Base-by-base conservation (phyloP, 345 rosid species). In the Dovyalis caffra region DNA sequence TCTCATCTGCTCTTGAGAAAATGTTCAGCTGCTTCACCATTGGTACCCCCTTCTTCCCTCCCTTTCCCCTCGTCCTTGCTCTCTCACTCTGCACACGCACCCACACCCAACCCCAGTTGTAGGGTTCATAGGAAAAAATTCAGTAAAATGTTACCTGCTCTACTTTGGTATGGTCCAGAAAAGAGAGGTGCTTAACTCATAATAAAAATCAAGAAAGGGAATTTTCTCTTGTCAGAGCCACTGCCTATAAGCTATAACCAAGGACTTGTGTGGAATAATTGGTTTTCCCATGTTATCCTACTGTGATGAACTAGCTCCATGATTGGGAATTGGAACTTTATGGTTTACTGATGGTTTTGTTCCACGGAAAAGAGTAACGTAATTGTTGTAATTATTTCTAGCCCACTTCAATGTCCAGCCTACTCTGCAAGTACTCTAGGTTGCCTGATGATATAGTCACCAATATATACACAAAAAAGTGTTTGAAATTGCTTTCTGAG, bases 11-110 rank as follows among this genome's bases (percentile, higher is more conserved):
- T 67, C 83, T 80, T 32, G 83, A 80, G 74, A 80, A 76, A 62
- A 80, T 80, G 83, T 80, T 80, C 68, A 81, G 89, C 80, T 85
- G 88, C 80, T 86, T 88, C 70, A 85, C 87, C 60, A 85, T 88
- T 23, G 89, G 91, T 88, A 84, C 49, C 26, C 67, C 71, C 51
- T 16, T 6, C 2, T 0, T 0, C 12, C 18, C 31, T 7, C 10
- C 28, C 6, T 2, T n/a, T n/a, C 0, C 4, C 23, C 34, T 21
- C 26, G 20, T 15, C 43, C 43, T 23, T 45, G 32, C 45, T 72
- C 18, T 45, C 64, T n/a, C 47, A 25, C 47, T 38, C 6, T 45
- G 34, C 40, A 28, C 14, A 2, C 49, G 34, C 8, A 23, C 1
- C 1, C 21, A 15, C 21, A 15, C 34, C 9, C 21, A 20, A 4